Conservation (phyloP, 73 alveolate genomes). For the Stentor roeselii region DNA sequence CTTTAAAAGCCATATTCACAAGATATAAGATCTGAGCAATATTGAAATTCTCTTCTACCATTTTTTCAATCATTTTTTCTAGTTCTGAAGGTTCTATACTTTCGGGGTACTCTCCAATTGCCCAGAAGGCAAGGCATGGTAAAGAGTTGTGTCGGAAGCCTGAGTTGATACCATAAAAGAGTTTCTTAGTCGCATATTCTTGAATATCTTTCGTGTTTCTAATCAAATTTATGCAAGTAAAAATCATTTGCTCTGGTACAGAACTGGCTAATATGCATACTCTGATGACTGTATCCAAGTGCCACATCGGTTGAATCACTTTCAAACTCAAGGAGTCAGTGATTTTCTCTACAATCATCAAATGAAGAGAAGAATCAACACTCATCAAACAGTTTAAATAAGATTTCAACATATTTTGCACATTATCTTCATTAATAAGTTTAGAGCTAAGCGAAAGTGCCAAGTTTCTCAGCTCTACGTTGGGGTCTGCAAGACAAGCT, state of each 20-base stretch:
- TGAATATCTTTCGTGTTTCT: not conserved
- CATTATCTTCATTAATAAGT: not conserved
- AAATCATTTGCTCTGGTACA: conserved; percentile 13
- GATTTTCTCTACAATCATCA: conserved; percentile 2
- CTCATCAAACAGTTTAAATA: not conserved
- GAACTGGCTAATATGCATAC: not conserved
- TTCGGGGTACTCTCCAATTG: conserved; percentile 15
- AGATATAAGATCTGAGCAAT: not conserved
- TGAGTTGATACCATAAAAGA: not conserved
- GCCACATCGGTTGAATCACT: not conserved
- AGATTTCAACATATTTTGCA: not conserved
- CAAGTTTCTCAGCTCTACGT: not conserved
- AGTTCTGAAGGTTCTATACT: not conserved
- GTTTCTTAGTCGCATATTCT: not conserved
- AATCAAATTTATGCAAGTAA: not conserved
- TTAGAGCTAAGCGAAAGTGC: not conserved
- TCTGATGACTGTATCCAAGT: conserved; percentile 13
- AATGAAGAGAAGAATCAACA: not conserved
- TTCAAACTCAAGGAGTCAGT: not conserved
- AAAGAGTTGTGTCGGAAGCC: not conserved
- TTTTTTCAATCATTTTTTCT: not conserved
- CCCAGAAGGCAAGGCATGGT: not conserved
- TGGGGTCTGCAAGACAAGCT: not conserved
- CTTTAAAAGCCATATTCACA: not conserved
- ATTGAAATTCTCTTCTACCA: not conserved